phyloP scores from a whole-genome alignment of 352 stramenopile species.

The Phytophthora pistaciae region DNA sequence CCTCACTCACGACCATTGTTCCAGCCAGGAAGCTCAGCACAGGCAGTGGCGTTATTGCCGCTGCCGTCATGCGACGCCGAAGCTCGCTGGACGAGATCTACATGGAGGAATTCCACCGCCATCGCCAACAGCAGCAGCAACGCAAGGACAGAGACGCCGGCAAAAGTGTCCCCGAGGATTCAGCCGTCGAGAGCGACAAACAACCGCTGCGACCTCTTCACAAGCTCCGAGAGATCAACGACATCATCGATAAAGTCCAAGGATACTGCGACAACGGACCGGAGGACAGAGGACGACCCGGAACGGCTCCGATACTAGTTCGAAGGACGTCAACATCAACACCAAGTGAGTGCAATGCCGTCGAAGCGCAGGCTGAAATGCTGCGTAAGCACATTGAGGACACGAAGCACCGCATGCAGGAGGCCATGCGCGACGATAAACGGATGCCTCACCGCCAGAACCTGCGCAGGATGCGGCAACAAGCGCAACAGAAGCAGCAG shows the following conservation, averaged over 20 bases:
- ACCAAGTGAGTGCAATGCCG: background rate
- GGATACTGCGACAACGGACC: slow-evolving; percentile 32
- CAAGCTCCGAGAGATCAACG: slow-evolving; percentile 73
- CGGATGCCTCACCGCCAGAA: slow-evolving; percentile 32
- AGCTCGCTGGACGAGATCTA: slow-evolving; percentile 62
- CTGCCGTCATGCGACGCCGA: slow-evolving; percentile 15
- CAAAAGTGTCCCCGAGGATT: slow-evolving; percentile 8
- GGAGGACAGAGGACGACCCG: slow-evolving; percentile 5
- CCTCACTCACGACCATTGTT: background rate
- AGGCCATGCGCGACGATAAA: slow-evolving; percentile 51
- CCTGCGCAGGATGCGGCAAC: slow-evolving; percentile 41
- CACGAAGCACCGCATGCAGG: slow-evolving; percentile 61
- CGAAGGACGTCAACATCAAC: background rate
- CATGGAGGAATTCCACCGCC: slow-evolving; percentile 55
- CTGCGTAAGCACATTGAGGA: slow-evolving; percentile 53
- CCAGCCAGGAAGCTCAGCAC: slow-evolving; percentile 1
- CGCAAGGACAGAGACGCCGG: slow-evolving; percentile 3
- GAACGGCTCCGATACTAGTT: slow-evolving; percentile 20
- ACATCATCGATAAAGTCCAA: slow-evolving; percentile 64
- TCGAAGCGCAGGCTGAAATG: background rate
- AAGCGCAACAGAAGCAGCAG: slow-evolving; percentile 55
- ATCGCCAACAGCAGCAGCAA: slow-evolving; percentile 29
- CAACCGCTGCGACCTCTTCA: slow-evolving; percentile 33
- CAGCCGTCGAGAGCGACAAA: slow-evolving; percentile 9
- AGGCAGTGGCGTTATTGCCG: background rate